phyloP scores from a whole-genome alignment of 768 basidiomycete genomes.

The Hericium erinaceus region DNA sequence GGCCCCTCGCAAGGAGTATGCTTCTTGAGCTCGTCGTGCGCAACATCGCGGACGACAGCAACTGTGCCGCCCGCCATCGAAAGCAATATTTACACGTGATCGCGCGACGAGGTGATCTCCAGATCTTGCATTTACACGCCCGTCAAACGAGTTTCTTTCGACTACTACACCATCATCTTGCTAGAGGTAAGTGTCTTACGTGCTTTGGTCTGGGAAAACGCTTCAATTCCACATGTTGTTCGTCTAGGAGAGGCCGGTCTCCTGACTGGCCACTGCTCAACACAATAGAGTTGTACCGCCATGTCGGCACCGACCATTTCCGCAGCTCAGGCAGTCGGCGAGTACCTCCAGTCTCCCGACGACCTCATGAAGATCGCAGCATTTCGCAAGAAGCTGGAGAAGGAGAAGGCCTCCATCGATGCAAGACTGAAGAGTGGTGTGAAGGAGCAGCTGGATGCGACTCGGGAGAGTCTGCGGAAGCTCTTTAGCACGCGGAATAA shows the following conservation, averaged over 20 bases:
- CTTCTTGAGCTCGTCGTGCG: not conserved
- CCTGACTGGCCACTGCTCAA: not conserved
- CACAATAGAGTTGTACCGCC: not conserved
- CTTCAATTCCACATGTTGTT: not conserved
- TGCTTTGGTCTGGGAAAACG: not conserved
- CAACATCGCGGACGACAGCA: not conserved
- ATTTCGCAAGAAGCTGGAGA: conserved; percentile 89
- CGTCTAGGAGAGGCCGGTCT: not conserved
- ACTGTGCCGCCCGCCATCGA: not conserved
- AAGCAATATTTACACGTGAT: too few relatives aligned
- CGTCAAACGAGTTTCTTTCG: too few relatives aligned
- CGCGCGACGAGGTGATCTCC: too few relatives aligned
- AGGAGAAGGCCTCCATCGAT: conserved; percentile 93
- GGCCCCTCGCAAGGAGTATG: not conserved
- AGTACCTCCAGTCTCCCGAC: conserved; percentile 88
- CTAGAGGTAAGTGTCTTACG: not conserved
- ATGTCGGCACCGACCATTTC: conserved; percentile 55
- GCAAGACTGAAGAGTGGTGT: conserved; percentile 84
- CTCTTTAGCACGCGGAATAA: conserved; percentile 68
- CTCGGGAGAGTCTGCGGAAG: conserved; percentile 78
- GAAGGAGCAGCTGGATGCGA: conserved; percentile 87
- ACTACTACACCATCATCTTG: too few relatives aligned
- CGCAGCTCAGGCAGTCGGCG: conserved; percentile 78
- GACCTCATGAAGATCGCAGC: conserved; percentile 84
- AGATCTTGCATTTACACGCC: too few relatives aligned